Evolutionary conservation across 192 early-diverging fungal genomes (phyloP).

Genomic region (Irineochytrium annulatum): DNA sequence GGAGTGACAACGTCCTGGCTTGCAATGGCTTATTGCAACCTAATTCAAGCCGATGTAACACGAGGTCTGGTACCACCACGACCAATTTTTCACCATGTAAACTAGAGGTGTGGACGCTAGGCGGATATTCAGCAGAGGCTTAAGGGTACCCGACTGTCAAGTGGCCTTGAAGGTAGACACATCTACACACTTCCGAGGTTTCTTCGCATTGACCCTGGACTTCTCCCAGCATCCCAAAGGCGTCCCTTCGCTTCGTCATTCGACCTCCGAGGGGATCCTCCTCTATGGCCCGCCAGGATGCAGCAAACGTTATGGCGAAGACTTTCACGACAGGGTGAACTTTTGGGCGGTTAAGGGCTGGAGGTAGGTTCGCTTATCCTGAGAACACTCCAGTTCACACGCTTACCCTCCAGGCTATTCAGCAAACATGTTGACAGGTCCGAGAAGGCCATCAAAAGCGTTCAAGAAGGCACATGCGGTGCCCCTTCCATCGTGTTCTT

Average conservation of each 20-base stretch:
- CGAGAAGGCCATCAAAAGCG: slow-evolving; percentile 89
- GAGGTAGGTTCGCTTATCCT: slow-evolving; percentile 66
- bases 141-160: slow-evolving; percentile 93
- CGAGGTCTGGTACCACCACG: no score
- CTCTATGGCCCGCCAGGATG: slow-evolving; percentile 98
- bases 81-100: no score
- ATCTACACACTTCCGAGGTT: not conserved
- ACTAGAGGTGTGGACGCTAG: no score
- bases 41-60: no score
- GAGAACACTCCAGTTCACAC: not conserved
- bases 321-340: slow-evolving; percentile 93
- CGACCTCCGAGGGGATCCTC: slow-evolving; percentile 93
- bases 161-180: slow-evolving; percentile 90
- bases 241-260: slow-evolving; percentile 83
- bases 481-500: slow-evolving; percentile 95
- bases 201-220: not conserved
- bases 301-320: slow-evolving; percentile 96
- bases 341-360: slow-evolving; percentile 96
- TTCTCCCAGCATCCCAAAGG: slow-evolving; percentile 88
- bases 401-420: slow-evolving; percentile 60
- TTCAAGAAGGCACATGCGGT: slow-evolving; percentile 92
- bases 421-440: slow-evolving; percentile 99
- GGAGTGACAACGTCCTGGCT: no score
- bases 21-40: no score
- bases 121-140: slow-evolving; percentile 83